Evolutionary conservation across 495 filamentous ascomycete genomes (phyloP).

Genomic region (Pyronema omphalodes): DNA sequence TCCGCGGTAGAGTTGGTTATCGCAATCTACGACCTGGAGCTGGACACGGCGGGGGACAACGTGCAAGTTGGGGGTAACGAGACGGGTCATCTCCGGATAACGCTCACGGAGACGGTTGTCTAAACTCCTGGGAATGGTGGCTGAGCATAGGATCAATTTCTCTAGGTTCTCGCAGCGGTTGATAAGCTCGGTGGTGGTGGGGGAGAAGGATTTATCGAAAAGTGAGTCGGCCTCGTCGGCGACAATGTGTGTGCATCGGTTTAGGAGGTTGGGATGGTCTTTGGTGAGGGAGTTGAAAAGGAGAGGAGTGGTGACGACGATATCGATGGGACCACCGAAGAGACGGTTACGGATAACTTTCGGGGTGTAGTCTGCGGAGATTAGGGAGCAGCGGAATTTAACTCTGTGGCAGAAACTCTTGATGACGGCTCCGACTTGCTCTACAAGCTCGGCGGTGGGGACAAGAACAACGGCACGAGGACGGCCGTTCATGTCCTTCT

Average conservation of each 20-base stretch:
- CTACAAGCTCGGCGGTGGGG: conserved; percentile 87
- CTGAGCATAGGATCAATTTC: conserved; percentile 88
- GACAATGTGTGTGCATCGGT: conserved; percentile 68
- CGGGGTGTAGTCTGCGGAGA: conserved; percentile 56
- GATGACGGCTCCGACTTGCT: conserved; percentile 58
- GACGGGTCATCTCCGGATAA: conserved; percentile 63
- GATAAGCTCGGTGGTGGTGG: conserved; percentile 62
- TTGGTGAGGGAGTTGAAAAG: conserved; percentile 70
- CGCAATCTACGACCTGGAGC: conserved; percentile 78
- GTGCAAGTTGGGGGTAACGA: conserved; percentile 88
- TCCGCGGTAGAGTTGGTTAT: conserved; percentile 72
- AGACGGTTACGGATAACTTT: conserved; percentile 72
- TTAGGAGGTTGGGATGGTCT: conserved; percentile 71
- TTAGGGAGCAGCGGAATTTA: conserved; percentile 61
- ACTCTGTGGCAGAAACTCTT: conserved; percentile 65
- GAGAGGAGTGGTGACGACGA: conserved; percentile 75
- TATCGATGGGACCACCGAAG: conserved; percentile 60
- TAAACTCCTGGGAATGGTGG: conserved; percentile 78
- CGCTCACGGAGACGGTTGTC: conserved; percentile 61
- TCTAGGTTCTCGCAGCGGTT: conserved; percentile 61
- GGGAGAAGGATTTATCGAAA: conserved; percentile 76
- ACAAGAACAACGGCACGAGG: conserved; percentile 74
- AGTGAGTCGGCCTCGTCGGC: conserved; percentile 92
- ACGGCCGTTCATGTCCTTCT: conserved; percentile 44
- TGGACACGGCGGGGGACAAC: conserved; percentile 89